Evolutionary conservation across 2,329 filamentous ascomycete species (phyloP).

Genomic region (Sporothrix brasiliensis): DNA sequence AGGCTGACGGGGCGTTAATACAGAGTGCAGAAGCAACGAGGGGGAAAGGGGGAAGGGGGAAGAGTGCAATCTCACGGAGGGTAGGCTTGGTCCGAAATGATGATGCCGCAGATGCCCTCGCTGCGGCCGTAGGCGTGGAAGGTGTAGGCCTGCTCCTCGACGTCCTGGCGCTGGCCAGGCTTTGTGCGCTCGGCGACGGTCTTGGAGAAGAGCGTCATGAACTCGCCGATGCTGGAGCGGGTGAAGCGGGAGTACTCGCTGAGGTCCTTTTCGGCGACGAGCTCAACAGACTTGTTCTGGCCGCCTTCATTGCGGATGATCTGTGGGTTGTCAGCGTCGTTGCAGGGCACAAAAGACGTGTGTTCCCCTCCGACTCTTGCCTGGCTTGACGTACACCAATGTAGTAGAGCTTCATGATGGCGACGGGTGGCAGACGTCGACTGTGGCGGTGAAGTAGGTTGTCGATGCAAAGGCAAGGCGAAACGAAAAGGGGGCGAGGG

Average conservation of each 20-base stretch:
- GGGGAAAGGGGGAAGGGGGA: no score
- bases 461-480: not conserved
- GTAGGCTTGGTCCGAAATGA: constrained; percentile 77
- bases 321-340: constrained; percentile 49
- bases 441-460: constrained; percentile 8
- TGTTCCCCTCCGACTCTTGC: no score
- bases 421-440: not conserved
- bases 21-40: no score
- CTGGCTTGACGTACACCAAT: constrained; percentile 65
- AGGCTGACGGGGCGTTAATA: constrained; percentile 45
- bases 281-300: constrained; percentile 32
- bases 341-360: no score
- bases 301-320: constrained; percentile 72
- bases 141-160: constrained; percentile 68
- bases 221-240: constrained; percentile 49
- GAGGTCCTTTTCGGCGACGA: constrained; percentile 70
- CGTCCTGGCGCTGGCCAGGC: constrained; percentile 80
- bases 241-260: constrained; percentile 81
- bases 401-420: constrained; percentile 82
- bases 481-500: not conserved
- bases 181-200: constrained; percentile 77
- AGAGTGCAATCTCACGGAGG: constrained; percentile 49
- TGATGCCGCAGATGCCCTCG: constrained; percentile 73
- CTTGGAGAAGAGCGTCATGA: constrained; percentile 80
- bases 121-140: constrained; percentile 76